Conservation (phyloP, 23 red algal genomes). For the Gracilariopsis chorda region DNA sequence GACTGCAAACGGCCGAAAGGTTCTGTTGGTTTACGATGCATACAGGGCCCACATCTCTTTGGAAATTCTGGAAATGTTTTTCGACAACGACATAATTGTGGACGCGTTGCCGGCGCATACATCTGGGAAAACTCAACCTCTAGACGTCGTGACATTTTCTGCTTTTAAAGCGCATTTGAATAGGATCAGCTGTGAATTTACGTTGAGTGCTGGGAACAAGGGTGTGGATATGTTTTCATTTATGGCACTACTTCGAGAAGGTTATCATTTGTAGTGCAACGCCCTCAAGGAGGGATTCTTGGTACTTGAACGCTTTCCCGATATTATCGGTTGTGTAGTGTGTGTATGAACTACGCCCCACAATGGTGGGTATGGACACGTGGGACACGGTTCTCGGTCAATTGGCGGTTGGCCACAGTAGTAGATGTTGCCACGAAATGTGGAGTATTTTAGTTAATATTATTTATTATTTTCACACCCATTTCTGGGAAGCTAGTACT, state of each 20-base stretch:
- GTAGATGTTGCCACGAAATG: no score
- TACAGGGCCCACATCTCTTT: slow-evolving; percentile 39
- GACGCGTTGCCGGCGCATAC: slow-evolving; percentile 40
- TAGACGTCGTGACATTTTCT: slow-evolving; percentile 4
- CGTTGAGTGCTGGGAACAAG: not conserved
- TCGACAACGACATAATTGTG: slow-evolving; percentile 7
- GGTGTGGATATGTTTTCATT: not conserved
- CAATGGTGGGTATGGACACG: no score
- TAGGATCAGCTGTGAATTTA: not conserved
- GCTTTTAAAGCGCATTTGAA: slow-evolving; percentile 30
- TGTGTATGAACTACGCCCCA: no score
- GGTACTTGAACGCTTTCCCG: no score
- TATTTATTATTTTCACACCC: no score
- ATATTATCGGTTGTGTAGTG: no score
- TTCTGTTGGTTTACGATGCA: slow-evolving; percentile 32
- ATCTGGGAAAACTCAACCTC: slow-evolving; percentile 39
- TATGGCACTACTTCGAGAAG: not conserved
- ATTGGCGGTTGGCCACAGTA: no score
- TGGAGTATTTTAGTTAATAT: no score
- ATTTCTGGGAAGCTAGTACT: no score
- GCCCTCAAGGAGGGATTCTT: no score
- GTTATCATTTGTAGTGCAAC: not conserved
- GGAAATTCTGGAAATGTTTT: not conserved
- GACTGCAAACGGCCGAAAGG: not conserved
- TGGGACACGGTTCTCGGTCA: no score